A percentile compares a stretch with the other conserved stretches of the same genome.
Conservation (phyloP, 2,329 filamentous ascomycete species). For the Pleomassaria siparia region DNA sequence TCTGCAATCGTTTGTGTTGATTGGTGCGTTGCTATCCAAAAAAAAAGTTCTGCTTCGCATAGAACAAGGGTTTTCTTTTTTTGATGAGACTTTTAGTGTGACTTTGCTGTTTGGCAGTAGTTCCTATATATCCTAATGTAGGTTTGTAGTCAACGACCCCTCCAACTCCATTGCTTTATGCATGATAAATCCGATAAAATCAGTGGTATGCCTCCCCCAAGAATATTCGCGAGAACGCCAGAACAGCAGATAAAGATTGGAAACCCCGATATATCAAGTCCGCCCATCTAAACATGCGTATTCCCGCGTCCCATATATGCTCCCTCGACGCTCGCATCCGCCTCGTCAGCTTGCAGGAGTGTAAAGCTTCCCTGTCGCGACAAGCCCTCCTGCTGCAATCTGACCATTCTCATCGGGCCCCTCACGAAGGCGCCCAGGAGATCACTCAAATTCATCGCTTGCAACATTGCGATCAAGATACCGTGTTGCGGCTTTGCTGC, state of each 20-base stretch:
- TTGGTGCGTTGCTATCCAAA: conserved; percentile 4
- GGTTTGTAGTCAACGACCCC: too few relatives aligned
- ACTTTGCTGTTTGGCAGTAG: too few relatives aligned
- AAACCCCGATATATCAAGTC: too few relatives aligned
- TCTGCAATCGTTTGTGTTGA: conserved; percentile 24
- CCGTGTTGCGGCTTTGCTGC: conserved; percentile 9
- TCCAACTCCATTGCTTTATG: too few relatives aligned
- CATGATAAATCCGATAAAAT: too few relatives aligned
- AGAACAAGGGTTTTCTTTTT: too few relatives aligned
- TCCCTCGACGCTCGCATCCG: not conserved
- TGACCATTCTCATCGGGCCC: conserved; percentile 34
- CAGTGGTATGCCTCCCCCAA: too few relatives aligned
- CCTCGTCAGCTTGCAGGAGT: not conserved
- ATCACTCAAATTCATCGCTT: conserved; percentile 33
- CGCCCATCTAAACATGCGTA: not conserved
- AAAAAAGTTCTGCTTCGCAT: too few relatives aligned
- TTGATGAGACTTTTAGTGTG: too few relatives aligned
- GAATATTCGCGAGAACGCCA: too few relatives aligned
- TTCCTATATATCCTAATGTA: too few relatives aligned
- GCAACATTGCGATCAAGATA: conserved; percentile 20
- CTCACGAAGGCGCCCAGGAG: conserved; percentile 28
- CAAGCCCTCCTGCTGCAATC: conserved; percentile 30
- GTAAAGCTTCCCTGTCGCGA: conserved; percentile 19
- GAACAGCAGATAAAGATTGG: too few relatives aligned
- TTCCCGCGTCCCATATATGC: not conserved